Base-by-base conservation (phyloP, 2,329 filamentous ascomycete species). In the Microsporum audouinii region DNA sequence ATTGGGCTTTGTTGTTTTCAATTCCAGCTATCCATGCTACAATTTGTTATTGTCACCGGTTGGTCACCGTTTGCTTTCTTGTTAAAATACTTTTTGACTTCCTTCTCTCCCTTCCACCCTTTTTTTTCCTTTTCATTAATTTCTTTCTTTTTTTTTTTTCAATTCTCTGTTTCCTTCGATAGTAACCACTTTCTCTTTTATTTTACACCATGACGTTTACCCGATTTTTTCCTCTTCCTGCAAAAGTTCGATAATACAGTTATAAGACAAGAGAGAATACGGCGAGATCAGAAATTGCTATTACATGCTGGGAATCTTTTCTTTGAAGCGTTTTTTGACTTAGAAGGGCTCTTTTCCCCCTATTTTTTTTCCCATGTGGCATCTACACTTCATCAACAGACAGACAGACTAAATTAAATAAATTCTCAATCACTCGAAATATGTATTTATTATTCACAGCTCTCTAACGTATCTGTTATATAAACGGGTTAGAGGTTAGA, bases 211-310 rank as follows among this genome's bases (percentile, higher is more conserved):
- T 31, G 33, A 34, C 5, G n/a, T 33, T 34, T n/a, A 34, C 14
- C 12, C 33, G 12, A 34, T 55, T 55, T 55, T 36, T n/a, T 55
- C 36, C 34, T 5, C 14, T 17, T 36, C 8, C 23, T 55, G 29
- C 51, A 55, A 55, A 55, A 55, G 51, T 55, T 55, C 33, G 33
- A 55, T 38, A 55, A 55, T 55, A 55, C 51, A 55, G n/a, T 14
- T 51, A 34, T 31, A 55, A 55, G 51, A 55, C 33, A 55, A 55
- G 51, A 55, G 51, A 55, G 51, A 55, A 34, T 23, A 55, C n/a
- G 51, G 51, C 51, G 51, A 55, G 51, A 55, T 31, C 51, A 55
- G 51, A 55, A 55, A 55, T 55, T 55, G 51, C 51, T 55, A 55
- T 36, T 55, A 55, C 51, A 34, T 55, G 51, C 33, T 55, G 51